Percentiles rank a stretch among this genome's conserved stretches.
These are phyloP conservation scores for Talaromyces nanjingensis DNA, from an alignment of 495 filamentous ascomycete species.

Conservation along the genomic window DNA sequence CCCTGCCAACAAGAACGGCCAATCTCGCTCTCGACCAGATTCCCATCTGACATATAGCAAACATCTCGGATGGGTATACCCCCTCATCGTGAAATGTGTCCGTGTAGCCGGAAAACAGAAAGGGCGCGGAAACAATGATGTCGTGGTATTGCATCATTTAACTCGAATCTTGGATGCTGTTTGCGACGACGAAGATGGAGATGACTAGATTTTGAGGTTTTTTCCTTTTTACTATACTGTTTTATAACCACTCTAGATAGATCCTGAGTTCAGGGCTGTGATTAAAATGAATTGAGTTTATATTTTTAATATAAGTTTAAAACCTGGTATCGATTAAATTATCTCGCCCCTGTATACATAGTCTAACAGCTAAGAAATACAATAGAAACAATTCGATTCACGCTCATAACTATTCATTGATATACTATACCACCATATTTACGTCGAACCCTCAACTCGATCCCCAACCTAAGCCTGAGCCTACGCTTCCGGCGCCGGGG, in stretches of 20 bases:
- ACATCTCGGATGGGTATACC: conserved; percentile 78
- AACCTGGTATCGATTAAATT: background rate
- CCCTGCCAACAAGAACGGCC: background rate
- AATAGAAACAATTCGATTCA: background rate
- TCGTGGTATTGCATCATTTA: conserved; percentile 45
- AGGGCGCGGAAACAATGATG: conserved; percentile 52
- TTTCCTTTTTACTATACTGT: background rate
- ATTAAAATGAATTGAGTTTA: background rate
- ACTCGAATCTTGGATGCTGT: conserved; percentile 62
- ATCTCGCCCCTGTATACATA: background rate
- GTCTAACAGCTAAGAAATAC: background rate
- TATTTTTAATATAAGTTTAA: background rate
- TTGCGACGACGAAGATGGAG: conserved; percentile 10
- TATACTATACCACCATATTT: background rate
- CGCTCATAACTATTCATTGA: background rate
- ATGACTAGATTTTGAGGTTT: background rate
- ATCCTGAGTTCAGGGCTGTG: background rate
- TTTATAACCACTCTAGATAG: background rate
- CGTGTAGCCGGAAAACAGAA: conserved; percentile 58
- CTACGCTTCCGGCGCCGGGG: background rate
- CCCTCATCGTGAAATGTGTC: conserved; percentile 64
- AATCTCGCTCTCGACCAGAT: background rate
- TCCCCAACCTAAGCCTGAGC: background rate
- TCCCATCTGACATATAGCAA: conserved; percentile 36
- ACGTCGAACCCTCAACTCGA: background rate